Conservation (phyloP, 2,329 filamentous ascomycete genomes). For the Colletotrichum camelliae region DNA sequence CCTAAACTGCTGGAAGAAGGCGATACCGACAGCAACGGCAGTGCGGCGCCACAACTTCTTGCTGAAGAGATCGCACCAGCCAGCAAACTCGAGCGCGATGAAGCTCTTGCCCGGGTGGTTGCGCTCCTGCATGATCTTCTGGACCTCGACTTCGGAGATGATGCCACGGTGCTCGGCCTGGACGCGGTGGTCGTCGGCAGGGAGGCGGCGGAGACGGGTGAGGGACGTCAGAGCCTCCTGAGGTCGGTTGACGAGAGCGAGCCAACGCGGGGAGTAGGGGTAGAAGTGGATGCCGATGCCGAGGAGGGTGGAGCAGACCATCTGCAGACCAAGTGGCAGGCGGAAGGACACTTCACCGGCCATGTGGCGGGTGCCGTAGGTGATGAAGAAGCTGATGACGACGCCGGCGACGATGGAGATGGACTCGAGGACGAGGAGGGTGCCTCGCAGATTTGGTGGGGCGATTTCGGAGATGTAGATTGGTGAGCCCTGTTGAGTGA, state of each 20-base stretch:
- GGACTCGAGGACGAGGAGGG: constrained; percentile 53
- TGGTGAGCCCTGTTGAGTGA: constrained; percentile 25
- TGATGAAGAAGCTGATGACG: constrained; percentile 59
- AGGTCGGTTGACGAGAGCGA: constrained; percentile 40
- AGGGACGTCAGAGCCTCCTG: constrained; percentile 44
- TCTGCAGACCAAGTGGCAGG: constrained; percentile 53
- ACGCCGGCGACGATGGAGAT: constrained; percentile 58
- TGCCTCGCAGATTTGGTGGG: constrained; percentile 42
- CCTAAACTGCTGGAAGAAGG: constrained; percentile 29
- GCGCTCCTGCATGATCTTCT: constrained; percentile 42
- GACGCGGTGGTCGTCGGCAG: constrained; percentile 46
- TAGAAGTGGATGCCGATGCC: constrained; percentile 48
- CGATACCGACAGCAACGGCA: constrained; percentile 37
- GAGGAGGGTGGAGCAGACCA: constrained; percentile 43
- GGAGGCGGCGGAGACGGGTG: constrained; percentile 44
- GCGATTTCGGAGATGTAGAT: constrained; percentile 38
- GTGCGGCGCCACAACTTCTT: constrained; percentile 48
- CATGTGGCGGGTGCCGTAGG: constrained; percentile 54
- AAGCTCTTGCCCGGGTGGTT: constrained; percentile 38
- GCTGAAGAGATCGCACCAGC: constrained; percentile 53
- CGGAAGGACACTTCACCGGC: constrained; percentile 45
- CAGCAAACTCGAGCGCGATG: constrained; percentile 47
- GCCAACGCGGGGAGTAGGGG: constrained; percentile 52
- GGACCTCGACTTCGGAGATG: constrained; percentile 51
- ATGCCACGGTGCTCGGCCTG: constrained; percentile 55